phyloP scores from a whole-genome alignment of 1,139 yeast species.

The Pneumocystis carinii region DNA sequence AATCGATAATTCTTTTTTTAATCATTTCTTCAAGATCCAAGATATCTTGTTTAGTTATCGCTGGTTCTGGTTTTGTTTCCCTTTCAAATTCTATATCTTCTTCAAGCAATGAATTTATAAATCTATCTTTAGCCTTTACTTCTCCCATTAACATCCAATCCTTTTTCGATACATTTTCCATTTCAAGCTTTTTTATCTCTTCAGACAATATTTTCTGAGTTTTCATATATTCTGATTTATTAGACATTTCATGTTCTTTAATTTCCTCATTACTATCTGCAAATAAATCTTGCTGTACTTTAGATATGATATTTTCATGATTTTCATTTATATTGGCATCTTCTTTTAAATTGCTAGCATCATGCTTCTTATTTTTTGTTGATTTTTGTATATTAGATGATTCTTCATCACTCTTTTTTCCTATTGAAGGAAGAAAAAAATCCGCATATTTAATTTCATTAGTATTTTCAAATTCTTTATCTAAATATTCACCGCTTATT shows the following conservation, averaged over 20 bases:
- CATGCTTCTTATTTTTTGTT: background rate
- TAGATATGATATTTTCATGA: slow-evolving; percentile 35
- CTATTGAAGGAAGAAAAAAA: slow-evolving; percentile 27
- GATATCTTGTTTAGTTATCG: slow-evolving; percentile 75
- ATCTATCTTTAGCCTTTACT: slow-evolving; percentile 65
- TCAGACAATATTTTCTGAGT: slow-evolving; percentile 63
- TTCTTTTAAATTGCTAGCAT: slow-evolving; percentile 9
- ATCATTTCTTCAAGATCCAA: slow-evolving; percentile 79
- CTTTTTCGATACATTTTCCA: slow-evolving; percentile 78
- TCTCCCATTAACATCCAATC: slow-evolving; percentile 94
- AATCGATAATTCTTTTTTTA: slow-evolving; percentile 55
- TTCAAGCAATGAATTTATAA: slow-evolving; percentile 60
- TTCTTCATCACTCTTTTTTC: slow-evolving; percentile 13
- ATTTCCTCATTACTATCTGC: slow-evolving; percentile 28
- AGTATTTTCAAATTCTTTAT: slow-evolving; percentile 16
- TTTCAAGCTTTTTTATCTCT: slow-evolving; percentile 66
- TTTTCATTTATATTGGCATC: slow-evolving; percentile 33
- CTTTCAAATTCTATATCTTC: slow-evolving; percentile 62
- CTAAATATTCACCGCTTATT: slow-evolving; percentile 15
- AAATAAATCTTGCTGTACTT: slow-evolving; percentile 44
- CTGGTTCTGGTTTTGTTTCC: slow-evolving; percentile 75
- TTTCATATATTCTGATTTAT: slow-evolving; percentile 64
- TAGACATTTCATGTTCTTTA: slow-evolving; percentile 12
- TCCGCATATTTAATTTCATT: slow-evolving; percentile 26
- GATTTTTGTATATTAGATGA: background rate